Base-by-base conservation (phyloP, 345 rosid genomes). In the Lumnitzera littorea region DNA sequence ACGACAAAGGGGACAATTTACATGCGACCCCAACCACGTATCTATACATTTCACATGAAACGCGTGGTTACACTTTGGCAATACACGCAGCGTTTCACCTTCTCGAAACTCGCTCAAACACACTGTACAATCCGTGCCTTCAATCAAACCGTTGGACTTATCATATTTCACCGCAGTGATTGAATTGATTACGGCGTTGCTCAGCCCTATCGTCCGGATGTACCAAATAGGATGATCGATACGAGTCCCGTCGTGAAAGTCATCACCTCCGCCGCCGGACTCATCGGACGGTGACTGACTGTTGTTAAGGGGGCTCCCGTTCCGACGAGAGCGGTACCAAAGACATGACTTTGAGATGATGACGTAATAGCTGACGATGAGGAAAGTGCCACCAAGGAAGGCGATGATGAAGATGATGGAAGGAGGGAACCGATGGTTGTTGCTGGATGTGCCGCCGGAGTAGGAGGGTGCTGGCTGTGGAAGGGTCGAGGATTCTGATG, bases 51-150 rank as follows among this genome's bases (percentile, higher is more conserved):
- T 69, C 56, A 83, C 65, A 67, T 89, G 95, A 51, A 89, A 89
- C 15, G 95, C 96, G 43, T 89, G 95, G 77, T 74, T 80, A 56
- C 95, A 89, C 73, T 84, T 89, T 7, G 96, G 96, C 79, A 89
- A 72, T 11, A 87, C 41, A 70, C 91, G 78, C 59, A 89, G 81
- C 51, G 75, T 67, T 62, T 87, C 96, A 1, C 78, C 86, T 64
- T 84, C 88, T 61, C 69, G 74, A 55, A 87, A 86, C 75, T 87
- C 96, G 25, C 24, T 82, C 80, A 88, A 66, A 72, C 96, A 88
- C 12, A 88, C 86, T 11, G 91, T 82, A 57, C 91, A 88, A 25
- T 85, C 96, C 2, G 84, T 85, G 36, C 95, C 87, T 65, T 86
- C 96, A 20, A 86, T 73, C 74, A 84, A 57, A 1, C 84, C 91